Conservation (phyloP, 441 rosid species). For the Theobroma grandiflorum region DNA sequence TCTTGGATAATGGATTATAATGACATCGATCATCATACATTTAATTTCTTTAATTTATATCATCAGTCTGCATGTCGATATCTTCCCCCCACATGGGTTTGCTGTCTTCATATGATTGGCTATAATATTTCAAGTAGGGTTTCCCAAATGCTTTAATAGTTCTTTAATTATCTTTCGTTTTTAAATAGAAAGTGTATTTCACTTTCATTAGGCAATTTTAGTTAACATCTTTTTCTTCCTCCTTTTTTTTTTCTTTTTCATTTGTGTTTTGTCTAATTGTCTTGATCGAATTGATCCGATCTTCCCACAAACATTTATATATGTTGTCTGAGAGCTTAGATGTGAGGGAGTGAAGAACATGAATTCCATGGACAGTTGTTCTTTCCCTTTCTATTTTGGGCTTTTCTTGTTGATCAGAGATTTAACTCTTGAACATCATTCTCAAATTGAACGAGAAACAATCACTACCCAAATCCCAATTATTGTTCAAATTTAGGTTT, state of each 20-base stretch:
- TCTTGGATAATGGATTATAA: background rate
- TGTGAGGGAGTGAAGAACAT: background rate
- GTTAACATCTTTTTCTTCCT: background rate
- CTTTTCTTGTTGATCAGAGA: background rate
- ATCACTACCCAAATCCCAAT: background rate
- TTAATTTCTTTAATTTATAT: background rate
- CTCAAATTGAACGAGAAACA: background rate
- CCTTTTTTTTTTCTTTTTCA: background rate
- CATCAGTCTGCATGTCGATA: background rate
- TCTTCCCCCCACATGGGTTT: background rate
- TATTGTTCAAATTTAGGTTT: no score
- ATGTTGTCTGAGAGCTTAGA: no score
- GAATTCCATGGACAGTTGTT: background rate
- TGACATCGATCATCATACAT: no score
- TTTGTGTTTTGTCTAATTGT: background rate
- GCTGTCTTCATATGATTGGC: background rate
- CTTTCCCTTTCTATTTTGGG: background rate
- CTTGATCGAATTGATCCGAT: background rate
- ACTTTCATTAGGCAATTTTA: slow-evolving; percentile 4
- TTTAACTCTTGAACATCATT: background rate
- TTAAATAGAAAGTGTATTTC: slow-evolving; percentile 10
- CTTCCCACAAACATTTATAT: background rate
- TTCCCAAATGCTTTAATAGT: background rate
- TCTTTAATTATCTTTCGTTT: background rate
- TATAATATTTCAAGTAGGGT: background rate